Evolutionary conservation across 768 basidiomycete genomes (phyloP).

Genomic region (Neoboletus magnificus): DNA sequence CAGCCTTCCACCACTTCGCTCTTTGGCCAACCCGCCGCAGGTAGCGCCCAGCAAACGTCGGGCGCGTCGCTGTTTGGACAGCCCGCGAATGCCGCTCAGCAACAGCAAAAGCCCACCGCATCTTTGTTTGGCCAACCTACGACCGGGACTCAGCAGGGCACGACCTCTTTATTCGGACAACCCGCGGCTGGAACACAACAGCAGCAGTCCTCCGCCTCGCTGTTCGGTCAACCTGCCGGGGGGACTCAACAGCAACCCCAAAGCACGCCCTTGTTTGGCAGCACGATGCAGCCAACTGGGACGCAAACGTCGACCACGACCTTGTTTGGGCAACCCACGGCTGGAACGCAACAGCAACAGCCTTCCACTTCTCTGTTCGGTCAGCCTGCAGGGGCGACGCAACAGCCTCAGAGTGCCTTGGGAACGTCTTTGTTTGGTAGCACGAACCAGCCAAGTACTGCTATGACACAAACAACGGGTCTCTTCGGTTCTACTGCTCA

Average conservation of each 20-base stretch:
- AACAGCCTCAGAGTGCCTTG: conserved; percentile 27
- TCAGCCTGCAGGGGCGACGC: conserved; percentile 24
- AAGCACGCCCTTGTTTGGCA: conserved; percentile 30
- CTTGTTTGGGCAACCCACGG: conserved; percentile 30
- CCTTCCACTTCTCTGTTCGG: conserved; percentile 36
- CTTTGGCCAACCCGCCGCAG: conserved; percentile 24
- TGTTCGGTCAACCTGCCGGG: conserved; percentile 39
- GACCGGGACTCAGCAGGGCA: conserved; percentile 15
- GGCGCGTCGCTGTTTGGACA: conserved; percentile 40
- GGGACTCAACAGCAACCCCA: conserved; percentile 22
- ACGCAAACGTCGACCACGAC: conserved; percentile 13
- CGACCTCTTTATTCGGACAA: conserved; percentile 27
- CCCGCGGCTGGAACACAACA: conserved; percentile 34
- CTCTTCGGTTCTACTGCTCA: conserved; percentile 21
- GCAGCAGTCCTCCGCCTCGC: conserved; percentile 28
- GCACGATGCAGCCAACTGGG: conserved; percentile 9
- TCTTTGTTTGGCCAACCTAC: conserved; percentile 30
- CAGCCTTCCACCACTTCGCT: conserved; percentile 31
- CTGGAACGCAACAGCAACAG: conserved; percentile 36
- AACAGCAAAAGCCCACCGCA: conserved; percentile 26
- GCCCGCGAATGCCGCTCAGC: conserved; percentile 20
- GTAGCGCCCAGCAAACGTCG: conserved; percentile 29
- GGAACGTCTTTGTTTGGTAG: conserved; percentile 33
- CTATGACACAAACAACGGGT: conserved; percentile 12
- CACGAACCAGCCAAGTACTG: conserved; percentile 13